Percentiles rank a stretch among this genome's conserved stretches.
phyloP scores from a whole-genome alignment of 352 stramenopile genomes.

The Phytophthora tubulina region DNA sequence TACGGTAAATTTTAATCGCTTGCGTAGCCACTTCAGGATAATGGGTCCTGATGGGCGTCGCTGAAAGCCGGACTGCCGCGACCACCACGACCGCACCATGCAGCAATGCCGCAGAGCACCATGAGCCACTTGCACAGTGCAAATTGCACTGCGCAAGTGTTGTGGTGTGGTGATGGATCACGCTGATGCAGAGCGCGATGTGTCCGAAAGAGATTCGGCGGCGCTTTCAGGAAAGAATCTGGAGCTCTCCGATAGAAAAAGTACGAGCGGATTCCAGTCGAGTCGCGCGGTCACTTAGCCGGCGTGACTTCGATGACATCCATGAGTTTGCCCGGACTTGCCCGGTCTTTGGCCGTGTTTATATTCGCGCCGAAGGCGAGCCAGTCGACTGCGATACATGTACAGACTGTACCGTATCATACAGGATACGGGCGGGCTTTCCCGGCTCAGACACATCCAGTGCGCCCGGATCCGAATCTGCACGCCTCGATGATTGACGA shows the following conservation, averaged over 20 bases:
- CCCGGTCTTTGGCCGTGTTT: neutral
- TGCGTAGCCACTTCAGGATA: slow-evolving; percentile 24
- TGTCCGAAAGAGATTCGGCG: slow-evolving; percentile 18
- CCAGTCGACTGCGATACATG: neutral
- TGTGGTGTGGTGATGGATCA: neutral
- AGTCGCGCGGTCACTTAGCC: neutral
- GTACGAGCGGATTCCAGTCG: slow-evolving; percentile 17
- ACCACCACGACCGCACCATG: neutral
- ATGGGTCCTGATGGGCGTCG: slow-evolving; percentile 5
- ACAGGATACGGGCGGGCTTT: neutral
- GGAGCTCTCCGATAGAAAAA: slow-evolving; percentile 31
- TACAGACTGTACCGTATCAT: too few species aligned
- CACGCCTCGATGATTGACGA: slow-evolving; percentile 7
- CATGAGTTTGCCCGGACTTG: too few species aligned
- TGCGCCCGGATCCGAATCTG: slow-evolving; percentile 14
- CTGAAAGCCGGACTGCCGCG: slow-evolving; percentile 22
- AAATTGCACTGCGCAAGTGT: neutral
- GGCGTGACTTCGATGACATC: too few species aligned
- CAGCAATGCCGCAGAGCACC: slow-evolving; percentile 8
- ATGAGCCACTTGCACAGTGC: slow-evolving; percentile 8
- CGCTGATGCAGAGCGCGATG: too few species aligned
- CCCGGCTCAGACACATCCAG: slow-evolving; percentile 38
- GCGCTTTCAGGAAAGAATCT: slow-evolving; percentile 19
- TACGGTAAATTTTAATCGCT: slow-evolving; percentile 18
- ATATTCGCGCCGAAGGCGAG: slow-evolving; percentile 14